Evolutionary conservation across 768 basidiomycete genomes (phyloP), one percentile per base, ranked within the genome.

Genomic region (Leccinum broughii): DNA sequence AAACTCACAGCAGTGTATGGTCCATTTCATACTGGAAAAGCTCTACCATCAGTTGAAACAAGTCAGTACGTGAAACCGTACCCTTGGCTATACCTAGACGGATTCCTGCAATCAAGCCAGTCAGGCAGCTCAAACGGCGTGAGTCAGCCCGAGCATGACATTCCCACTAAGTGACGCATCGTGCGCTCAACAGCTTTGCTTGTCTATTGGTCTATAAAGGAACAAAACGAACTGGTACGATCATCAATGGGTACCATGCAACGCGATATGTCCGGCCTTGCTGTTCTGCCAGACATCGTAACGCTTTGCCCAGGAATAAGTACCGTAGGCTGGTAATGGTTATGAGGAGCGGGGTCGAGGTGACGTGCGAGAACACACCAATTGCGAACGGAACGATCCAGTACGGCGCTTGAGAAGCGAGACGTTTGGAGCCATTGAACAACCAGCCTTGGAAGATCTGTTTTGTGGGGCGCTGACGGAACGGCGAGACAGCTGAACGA

Each of bases 391-490:
- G 94, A 62, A 93, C 72, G 55, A 84, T 78, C 76, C 89, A 92
- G 78, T 94, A 95, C 46, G 91, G 78, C 32, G 85, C 78, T 71
- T 95, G 89, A 58, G 80, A 79, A 44, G 86, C 84, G 55, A 93
- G 73, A 63, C 95, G 86, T 56, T 81, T 82, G 81, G 87, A 90
- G 39, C 93, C 94, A 76, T 93, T 93, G 83, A 94, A 92, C 66
- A 93, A 71, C 80, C 92, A 96, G 64, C 76, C 84, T 57, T 81
- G 80, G 70, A 94, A 72, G 68, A 87, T 83, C 57, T 89, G 80
- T 52, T 89, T 86, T 46, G 87, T 83, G 17, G 90, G 85, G 60
- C 85, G 86, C 64, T 89, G 83, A 72, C 88, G 86, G 79, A 84
- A 90, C 8, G 93, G 90, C n/a, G 94, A 94, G 63, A 95, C 69